phyloP scores from a whole-genome alignment of 768 basidiomycete species.

The Kwoniella pini region DNA sequence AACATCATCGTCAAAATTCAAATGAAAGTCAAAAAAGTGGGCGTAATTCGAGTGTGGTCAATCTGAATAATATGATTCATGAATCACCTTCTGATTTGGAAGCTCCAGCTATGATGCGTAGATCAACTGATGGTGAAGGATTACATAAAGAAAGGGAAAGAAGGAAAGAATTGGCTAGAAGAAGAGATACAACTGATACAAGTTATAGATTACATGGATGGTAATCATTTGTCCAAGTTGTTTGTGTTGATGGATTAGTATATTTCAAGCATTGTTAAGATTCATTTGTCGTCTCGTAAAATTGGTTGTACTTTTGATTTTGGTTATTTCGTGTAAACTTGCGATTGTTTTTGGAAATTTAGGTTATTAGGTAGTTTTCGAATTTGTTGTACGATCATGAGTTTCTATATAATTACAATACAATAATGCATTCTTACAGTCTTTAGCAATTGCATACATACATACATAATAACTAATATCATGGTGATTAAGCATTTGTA shows the following conservation, averaged over 20 bases:
- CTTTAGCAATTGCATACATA: too few species aligned
- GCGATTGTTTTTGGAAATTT: too few species aligned
- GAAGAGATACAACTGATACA: constrained; percentile 35
- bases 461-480: too few species aligned
- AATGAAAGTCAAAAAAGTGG: neutral
- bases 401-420: too few species aligned
- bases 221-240: constrained; percentile 13
- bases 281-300: too few species aligned
- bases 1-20: neutral
- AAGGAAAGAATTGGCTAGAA: constrained; percentile 30
- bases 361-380: too few species aligned
- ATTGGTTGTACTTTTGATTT: too few species aligned
- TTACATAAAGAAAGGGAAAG: constrained; percentile 26
- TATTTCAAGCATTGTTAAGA: too few species aligned
- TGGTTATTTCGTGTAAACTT: too few species aligned
- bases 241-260: neutral
- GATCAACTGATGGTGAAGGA: constrained; percentile 39
- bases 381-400: too few species aligned
- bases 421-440: too few species aligned
- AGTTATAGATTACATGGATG: constrained; percentile 48
- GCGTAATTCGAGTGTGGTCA: neutral
- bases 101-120: constrained; percentile 39
- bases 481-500: too few species aligned
- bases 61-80: neutral
- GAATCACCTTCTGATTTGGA: constrained; percentile 15